Evolutionary conservation across 176 grass and related monocot genomes (phyloP).

Genomic region (Typha latifolia): DNA sequence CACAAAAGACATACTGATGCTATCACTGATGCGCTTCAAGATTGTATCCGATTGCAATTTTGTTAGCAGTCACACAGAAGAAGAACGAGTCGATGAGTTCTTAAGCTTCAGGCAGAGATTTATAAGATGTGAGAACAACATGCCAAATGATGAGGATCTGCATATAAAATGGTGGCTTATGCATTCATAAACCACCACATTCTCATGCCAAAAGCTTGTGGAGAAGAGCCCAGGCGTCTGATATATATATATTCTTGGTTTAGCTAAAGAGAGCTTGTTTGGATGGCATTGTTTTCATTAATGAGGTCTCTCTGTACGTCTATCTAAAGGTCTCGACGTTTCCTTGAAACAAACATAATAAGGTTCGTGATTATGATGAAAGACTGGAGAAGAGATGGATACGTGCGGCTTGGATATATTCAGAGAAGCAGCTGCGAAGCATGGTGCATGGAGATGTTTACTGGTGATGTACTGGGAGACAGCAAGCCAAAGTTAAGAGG

Average conservation of each 20-base stretch:
- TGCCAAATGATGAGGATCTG: conserved; percentile 97
- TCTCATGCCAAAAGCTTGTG: conserved; percentile 93
- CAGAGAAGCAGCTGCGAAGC: conserved; percentile 84
- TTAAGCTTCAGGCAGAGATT: conserved; percentile 68
- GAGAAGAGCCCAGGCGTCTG: conserved; percentile 98
- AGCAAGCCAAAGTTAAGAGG: conserved; percentile 63
- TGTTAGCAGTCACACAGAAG: conserved; percentile 53
- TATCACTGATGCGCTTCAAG: conserved; percentile 67
- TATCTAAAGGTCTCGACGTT: conserved; percentile 79
- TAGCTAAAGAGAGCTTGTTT: conserved; percentile 89
- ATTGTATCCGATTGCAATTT: conserved; percentile 46
- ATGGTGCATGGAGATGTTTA: conserved; percentile 85
- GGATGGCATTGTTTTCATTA: conserved; percentile 98
- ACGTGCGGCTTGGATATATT: conserved; percentile 92
- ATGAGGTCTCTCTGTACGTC: conserved; percentile 81
- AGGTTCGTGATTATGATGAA: conserved; percentile 99
- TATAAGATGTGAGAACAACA: conserved; percentile 79
- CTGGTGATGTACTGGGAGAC: conserved; percentile 89
- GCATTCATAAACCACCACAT: conserved; percentile 77
- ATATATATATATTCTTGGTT: conserved; percentile 98
- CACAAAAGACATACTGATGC: conserved; percentile 79
- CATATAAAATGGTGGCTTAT: conserved; percentile 98
- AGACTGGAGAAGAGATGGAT: conserved; percentile 95
- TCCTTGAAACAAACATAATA: conserved; percentile 88
- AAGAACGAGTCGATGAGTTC: conserved; percentile 81